A percentile compares a stretch with the other conserved stretches of the same genome.
phyloP scores from a whole-genome alignment of 495 filamentous ascomycete genomes.

The Penicillium roqueforti region DNA sequence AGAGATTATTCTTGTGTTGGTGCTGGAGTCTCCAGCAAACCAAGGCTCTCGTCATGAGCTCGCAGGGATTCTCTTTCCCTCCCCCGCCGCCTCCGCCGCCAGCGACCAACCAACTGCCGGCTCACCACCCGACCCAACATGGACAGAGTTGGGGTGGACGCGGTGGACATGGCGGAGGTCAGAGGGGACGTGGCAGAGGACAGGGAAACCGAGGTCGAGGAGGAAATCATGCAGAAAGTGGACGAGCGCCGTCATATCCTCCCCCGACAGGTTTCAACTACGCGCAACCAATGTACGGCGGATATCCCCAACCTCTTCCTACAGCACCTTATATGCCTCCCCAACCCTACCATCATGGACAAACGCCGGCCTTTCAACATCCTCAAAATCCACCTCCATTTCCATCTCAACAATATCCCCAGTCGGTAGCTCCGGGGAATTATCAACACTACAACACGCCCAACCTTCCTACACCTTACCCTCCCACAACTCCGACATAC shows the following conservation, averaged over 20 bases:
- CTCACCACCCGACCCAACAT: conserved; percentile 28
- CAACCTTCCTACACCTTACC: conserved; percentile 17
- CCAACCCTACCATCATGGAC: conserved; percentile 27
- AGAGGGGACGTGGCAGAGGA: conserved; percentile 39
- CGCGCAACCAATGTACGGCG: conserved; percentile 31
- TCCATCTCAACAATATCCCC: conserved; percentile 27
- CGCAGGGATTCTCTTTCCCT: conserved; percentile 50
- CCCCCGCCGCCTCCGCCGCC: conserved; percentile 46
- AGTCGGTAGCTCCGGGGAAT: conserved; percentile 23
- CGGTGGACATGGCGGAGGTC: conserved; percentile 39
- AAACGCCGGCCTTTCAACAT: conserved; percentile 24
- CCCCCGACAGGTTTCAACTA: conserved; percentile 26
- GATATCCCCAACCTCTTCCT: conserved; percentile 29
- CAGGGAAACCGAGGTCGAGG: conserved; percentile 51
- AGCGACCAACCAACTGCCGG: conserved; percentile 24
- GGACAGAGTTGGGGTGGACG: conserved; percentile 35
- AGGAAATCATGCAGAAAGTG: conserved; percentile 30
- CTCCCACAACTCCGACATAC: conserved; percentile 27
- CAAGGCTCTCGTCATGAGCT: conserved; percentile 35
- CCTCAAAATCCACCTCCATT: conserved; percentile 22
- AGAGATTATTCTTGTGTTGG: not conserved
- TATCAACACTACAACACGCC: conserved; percentile 32
- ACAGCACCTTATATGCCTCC: conserved; percentile 25
- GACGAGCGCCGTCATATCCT: conserved; percentile 18
- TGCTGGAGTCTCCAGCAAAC: conserved; percentile 22